phyloP scores from a whole-genome alignment of 1,284 basidiomycete genomes.

The Naganishia liquefaciens region DNA sequence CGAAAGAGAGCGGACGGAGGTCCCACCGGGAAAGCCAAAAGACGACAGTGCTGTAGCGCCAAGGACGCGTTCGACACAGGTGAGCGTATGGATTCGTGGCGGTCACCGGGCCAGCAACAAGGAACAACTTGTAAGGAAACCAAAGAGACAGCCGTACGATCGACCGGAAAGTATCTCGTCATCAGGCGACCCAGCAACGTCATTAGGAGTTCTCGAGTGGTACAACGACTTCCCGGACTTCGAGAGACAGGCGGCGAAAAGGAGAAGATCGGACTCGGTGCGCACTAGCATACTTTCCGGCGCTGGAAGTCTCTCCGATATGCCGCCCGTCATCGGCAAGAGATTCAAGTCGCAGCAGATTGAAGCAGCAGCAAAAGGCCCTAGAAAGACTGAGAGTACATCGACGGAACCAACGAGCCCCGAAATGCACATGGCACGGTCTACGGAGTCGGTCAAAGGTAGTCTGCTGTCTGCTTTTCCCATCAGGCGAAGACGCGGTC shows the following conservation, averaged over 20 bases:
- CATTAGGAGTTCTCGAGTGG: background rate
- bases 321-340: background rate
- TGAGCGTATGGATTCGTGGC: slow-evolving; percentile 22
- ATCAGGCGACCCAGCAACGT: background rate
- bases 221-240: slow-evolving; percentile 18
- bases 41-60: background rate
- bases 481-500: background rate
- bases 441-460: background rate
- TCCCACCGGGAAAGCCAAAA: background rate
- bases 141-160: slow-evolving; percentile 11
- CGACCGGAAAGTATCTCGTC: background rate
- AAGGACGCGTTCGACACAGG: background rate
- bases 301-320: slow-evolving; percentile 1
- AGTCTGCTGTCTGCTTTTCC: background rate
- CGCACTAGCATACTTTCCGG: slow-evolving; percentile 1
- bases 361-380: background rate
- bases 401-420: background rate
- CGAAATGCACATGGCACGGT: background rate
- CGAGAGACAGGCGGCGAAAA: slow-evolving; percentile 6
- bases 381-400: background rate
- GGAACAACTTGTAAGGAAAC: background rate
- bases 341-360: background rate
- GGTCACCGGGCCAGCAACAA: slow-evolving; percentile 19
- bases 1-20: background rate
- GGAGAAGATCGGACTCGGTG: background rate